These are phyloP conservation scores for Rosa persica DNA, from an alignment of 306 rosid genomes.

Conservation along the genomic window DNA sequence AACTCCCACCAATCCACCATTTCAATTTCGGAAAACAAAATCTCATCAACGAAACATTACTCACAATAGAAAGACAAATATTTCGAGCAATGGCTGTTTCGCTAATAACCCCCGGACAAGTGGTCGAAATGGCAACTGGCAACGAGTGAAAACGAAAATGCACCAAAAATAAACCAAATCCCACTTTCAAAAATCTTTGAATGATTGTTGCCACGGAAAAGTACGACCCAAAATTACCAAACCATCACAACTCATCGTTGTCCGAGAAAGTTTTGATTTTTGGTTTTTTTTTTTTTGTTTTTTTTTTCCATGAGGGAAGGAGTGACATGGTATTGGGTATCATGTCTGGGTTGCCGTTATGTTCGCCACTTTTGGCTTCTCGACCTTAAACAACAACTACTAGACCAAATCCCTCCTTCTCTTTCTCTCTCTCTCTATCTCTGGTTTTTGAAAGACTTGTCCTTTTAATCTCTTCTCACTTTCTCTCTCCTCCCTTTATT, in stretches of 20 bases:
- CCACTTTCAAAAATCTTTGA: neutral
- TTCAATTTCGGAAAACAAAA: neutral
- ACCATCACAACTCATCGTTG: neutral
- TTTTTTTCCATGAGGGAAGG: neutral
- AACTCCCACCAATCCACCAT: neutral
- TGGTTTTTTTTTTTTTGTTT: neutral
- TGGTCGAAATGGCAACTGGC: neutral
- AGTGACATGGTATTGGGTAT: conserved; percentile 7
- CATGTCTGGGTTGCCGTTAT: conserved; percentile 52
- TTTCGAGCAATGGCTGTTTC: neutral
- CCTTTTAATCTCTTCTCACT: neutral
- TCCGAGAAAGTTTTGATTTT: neutral
- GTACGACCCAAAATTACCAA: neutral
- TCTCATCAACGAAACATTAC: neutral
- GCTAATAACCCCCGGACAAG: neutral
- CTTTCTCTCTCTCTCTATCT: neutral
- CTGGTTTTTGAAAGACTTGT: neutral
- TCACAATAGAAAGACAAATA: neutral
- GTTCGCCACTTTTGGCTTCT: conserved; percentile 38
- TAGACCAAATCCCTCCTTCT: conserved; percentile 15
- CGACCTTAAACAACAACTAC: conserved; percentile 5
- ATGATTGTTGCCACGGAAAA: neutral
- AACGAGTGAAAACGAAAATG: neutral
- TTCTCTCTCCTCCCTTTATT: conserved; percentile 21
- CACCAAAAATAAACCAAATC: too few species aligned